Base-by-base conservation (phyloP, 306 rosid species). In the Canavalia ensiformis region DNA sequence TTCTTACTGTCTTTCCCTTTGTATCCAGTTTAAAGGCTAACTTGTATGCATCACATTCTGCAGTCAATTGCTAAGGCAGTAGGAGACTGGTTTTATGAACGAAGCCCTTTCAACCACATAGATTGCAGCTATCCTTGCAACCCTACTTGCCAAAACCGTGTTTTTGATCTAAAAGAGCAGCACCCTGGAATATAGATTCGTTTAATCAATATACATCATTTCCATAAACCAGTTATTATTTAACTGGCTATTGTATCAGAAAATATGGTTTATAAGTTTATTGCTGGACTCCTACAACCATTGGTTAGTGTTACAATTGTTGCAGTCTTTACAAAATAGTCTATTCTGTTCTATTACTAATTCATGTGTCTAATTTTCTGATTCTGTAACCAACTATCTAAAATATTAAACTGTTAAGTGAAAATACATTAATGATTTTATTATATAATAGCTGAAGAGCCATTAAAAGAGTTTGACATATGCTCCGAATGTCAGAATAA, bases 81-180 rank as follows among this genome's bases (percentile, higher is more conserved):
- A 42, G 98, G 92, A 77, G 94, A 93, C 69, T 95, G 99, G 99
- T 95, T 44, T 76, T 93, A 81, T 54, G 97, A 84, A 13, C 64
- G 99, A 80, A 74, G 39, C 47, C 59, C 89, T 6, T 90, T 88
- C 84, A 79, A 75, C 33, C 82, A 85, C 85, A 86, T 93, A 7
- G 97, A 95, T 65, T 93, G 98, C 64, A 74, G 89, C 35, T 93
- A 88, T 87, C 97, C 99, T 70, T 95, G 98, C 92, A 95, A 95
- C 83, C 99, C 99, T 2, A 84, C 97, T 6, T 95, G 98, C 86
- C 90, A 82, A 54, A 86, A 86, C 85, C 88, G 82, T 35, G 71
- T 81, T 72, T 90, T 84, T n/a, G 85, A 90, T 33, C 30, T 85
- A 0, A 11, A 75, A 9, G 75, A 54, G 31, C 52, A 63, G 31